Evolutionary conservation across 2,329 filamentous ascomycete genomes (phyloP).

Genomic region (Thelonectria olida): DNA sequence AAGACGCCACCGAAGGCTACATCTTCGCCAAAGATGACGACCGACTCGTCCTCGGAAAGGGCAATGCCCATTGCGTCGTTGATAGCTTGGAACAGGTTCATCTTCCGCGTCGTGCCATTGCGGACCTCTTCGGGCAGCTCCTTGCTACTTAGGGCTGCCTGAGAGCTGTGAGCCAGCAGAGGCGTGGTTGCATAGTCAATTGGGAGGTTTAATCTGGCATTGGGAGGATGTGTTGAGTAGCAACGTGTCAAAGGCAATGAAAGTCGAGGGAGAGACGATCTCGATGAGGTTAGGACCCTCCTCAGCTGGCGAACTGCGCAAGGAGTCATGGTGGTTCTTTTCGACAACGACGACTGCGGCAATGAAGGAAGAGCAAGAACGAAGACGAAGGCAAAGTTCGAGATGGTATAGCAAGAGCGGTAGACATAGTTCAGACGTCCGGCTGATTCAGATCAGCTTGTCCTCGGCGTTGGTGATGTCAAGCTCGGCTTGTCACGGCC

Average conservation of each 20-base stretch:
- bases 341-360: conserved; percentile 7
- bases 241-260: conserved; percentile 36
- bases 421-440: conserved; percentile 32
- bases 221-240: conserved; percentile 67
- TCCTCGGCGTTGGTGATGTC: conserved; percentile 43
- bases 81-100: conserved; percentile 94
- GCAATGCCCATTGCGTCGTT: conserved; percentile 89
- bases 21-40: conserved; percentile 94
- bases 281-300: conserved; percentile 38
- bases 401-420: conserved; percentile 27
- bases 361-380: not conserved
- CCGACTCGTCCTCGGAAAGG: conserved; percentile 82
- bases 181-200: conserved; percentile 87
- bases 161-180: conserved; percentile 81
- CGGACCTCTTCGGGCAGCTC: conserved; percentile 75
- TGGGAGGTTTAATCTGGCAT: conserved; percentile 80
- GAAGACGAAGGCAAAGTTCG: conserved; percentile 18
- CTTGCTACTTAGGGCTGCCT: conserved; percentile 73
- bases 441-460: conserved; percentile 29
- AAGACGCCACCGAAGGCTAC: conserved; percentile 98
- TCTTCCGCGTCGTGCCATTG: conserved; percentile 79
- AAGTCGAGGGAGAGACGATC: conserved; percentile 27
- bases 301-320: conserved; percentile 43
- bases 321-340: conserved; percentile 44
- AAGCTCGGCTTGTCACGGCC: conserved; percentile 52